Percentiles rank a stretch among this genome's conserved stretches.
Evolutionary conservation across 2,329 filamentous ascomycete genomes (phyloP).

Genomic region (Calonectria pseudoreteaudii): DNA sequence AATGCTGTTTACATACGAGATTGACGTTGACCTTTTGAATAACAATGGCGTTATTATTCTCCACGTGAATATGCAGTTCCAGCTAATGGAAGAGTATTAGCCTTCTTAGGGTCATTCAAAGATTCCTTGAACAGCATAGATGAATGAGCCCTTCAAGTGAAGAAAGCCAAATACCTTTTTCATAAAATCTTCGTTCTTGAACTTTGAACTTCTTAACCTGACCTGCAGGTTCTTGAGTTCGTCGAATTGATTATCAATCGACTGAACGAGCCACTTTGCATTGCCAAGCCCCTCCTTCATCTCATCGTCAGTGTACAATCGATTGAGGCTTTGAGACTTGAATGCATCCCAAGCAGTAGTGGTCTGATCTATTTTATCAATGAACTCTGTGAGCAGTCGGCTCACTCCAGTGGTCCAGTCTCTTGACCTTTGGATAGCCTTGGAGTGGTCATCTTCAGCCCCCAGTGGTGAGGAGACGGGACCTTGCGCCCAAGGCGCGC

Average conservation of each 20-base stretch:
- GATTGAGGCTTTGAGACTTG: background rate
- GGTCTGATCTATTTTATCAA: background rate
- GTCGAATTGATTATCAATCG: background rate
- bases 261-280: background rate
- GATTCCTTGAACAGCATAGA: background rate
- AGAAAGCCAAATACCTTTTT: background rate
- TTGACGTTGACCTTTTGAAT: constrained; percentile 3
- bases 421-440: background rate
- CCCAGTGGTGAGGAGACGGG: background rate
- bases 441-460: background rate
- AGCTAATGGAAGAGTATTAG: background rate
- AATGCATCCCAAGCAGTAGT: background rate
- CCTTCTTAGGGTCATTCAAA: background rate
- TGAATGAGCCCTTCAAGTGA: background rate
- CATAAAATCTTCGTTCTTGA: background rate
- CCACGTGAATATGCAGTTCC: background rate
- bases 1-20: background rate
- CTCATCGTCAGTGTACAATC: background rate
- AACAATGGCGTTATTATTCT: background rate
- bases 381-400: background rate
- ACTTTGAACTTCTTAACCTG: background rate
- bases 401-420: background rate
- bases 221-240: background rate
- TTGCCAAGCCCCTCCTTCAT: background rate
- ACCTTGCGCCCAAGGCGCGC: background rate